Evolutionary conservation across 2,329 filamentous ascomycete species (phyloP).

Genomic region (Aquanectria penicillioides): DNA sequence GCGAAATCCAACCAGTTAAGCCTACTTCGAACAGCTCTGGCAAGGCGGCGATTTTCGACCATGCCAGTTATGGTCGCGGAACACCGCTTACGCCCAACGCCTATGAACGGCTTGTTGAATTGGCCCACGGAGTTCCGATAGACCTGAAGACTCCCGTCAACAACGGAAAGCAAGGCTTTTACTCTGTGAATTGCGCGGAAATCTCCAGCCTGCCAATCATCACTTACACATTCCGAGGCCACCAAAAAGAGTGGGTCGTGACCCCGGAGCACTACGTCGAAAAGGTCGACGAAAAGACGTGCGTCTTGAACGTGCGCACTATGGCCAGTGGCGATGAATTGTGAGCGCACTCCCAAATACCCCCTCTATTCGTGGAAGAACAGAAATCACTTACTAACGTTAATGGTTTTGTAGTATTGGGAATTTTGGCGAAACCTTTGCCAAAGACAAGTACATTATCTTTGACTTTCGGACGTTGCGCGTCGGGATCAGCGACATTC

Average conservation of each 20-base stretch:
- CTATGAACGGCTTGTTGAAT: constrained; percentile 15
- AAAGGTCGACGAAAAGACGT: constrained; percentile 10
- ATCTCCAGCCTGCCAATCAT: constrained; percentile 2
- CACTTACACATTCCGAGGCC: constrained; percentile 11
- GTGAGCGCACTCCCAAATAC: background rate
- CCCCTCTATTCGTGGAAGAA: no score
- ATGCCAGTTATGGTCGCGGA: constrained; percentile 17
- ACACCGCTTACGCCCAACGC: constrained; percentile 9
- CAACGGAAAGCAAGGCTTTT: constrained; percentile 11
- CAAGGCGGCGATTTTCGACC: constrained; percentile 23
- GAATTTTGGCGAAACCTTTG: constrained; percentile 22
- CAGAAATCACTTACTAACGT: no score
- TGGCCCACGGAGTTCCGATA: constrained; percentile 12
- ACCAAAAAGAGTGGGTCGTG: constrained; percentile 15
- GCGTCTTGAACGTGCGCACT: constrained; percentile 17
- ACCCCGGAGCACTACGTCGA: constrained; percentile 15
- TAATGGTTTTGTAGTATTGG: constrained; percentile 7
- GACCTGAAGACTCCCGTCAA: background rate
- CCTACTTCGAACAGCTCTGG: constrained; percentile 15
- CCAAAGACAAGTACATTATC: constrained; percentile 20
- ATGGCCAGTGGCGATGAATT: constrained; percentile 10
- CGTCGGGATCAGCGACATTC: constrained; percentile 17
- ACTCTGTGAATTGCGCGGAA: constrained; percentile 11
- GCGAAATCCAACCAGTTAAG: constrained; percentile 1
- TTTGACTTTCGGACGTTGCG: constrained; percentile 19